Conservation (phyloP, 805 yeast species). For the Starmerella cellae region DNA sequence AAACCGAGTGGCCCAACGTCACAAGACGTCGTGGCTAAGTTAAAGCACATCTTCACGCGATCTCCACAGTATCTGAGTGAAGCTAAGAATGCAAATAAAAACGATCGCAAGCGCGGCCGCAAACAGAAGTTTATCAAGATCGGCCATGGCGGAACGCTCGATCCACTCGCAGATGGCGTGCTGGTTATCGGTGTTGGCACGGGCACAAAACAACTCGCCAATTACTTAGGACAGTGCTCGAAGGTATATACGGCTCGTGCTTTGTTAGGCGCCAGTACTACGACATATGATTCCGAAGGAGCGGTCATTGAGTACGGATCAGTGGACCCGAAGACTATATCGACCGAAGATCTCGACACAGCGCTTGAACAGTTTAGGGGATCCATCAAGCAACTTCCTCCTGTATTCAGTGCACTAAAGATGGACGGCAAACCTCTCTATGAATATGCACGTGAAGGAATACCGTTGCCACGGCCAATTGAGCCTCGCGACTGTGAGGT, state of each 20-base stretch:
- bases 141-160: constrained; percentile 98
- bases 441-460: constrained; percentile 83
- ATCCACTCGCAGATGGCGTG: constrained; percentile 92
- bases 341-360: constrained; percentile 37
- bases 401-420: constrained; percentile 84
- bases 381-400: constrained; percentile 76
- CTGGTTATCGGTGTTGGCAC: constrained; percentile 76
- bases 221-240: constrained; percentile 57
- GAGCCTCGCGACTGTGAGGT: constrained; percentile 61
- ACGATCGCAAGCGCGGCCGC: constrained; percentile 22
- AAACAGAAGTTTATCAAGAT: constrained; percentile 44
- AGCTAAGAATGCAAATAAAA: neutral
- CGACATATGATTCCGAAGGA: constrained; percentile 91
- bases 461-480: constrained; percentile 73
- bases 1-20: constrained; percentile 83
- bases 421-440: constrained; percentile 89
- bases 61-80: constrained; percentile 41
- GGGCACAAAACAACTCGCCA: constrained; percentile 73
- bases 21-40: constrained; percentile 50
- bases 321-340: constrained; percentile 37
- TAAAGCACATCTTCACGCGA: constrained; percentile 50
- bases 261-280: constrained; percentile 75
- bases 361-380: constrained; percentile 60
- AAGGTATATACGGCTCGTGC: constrained; percentile 79
- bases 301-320: constrained; percentile 50